phyloP scores from a whole-genome alignment of 2,329 filamentous ascomycete genomes.

The Acephala macrosclerotiorum region DNA sequence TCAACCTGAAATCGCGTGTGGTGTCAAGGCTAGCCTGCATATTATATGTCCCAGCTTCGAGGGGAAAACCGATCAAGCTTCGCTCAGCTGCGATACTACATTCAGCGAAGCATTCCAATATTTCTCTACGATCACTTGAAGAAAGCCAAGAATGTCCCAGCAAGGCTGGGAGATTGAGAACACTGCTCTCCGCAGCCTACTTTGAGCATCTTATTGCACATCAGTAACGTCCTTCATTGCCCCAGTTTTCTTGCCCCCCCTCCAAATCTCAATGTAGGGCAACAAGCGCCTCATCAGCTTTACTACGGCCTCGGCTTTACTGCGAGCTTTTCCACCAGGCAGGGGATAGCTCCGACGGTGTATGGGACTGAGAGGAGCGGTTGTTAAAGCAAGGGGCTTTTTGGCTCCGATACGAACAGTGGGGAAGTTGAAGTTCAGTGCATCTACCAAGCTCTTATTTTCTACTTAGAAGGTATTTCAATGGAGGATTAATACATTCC shows the following conservation, averaged over 20 bases:
- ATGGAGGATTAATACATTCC: not conserved
- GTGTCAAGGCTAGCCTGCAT: not conserved
- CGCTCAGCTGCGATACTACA: too few species aligned
- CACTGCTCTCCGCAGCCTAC: too few species aligned
- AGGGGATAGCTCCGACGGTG: not conserved
- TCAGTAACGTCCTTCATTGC: not conserved
- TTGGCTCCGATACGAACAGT: conserved; percentile 22
- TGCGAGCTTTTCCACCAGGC: conserved; percentile 25
- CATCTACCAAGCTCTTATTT: conserved; percentile 24
- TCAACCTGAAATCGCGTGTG: not conserved
- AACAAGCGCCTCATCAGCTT: conserved; percentile 19
- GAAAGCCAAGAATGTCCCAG: too few species aligned
- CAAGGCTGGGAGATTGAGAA: too few species aligned
- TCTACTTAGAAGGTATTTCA: not conserved
- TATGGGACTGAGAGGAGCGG: conserved; percentile 15
- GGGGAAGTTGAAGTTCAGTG: conserved; percentile 25
- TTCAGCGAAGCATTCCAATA: too few species aligned
- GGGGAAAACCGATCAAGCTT: too few species aligned
- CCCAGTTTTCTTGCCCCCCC: not conserved
- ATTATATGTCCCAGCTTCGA: too few species aligned
- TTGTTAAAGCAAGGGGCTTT: conserved; percentile 20
- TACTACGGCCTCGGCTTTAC: conserved; percentile 22
- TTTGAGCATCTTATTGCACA: too few species aligned
- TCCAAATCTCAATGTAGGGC: conserved; percentile 19
- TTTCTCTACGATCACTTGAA: too few species aligned